Base-by-base conservation (phyloP, 441 rosid species). In the Euphorbia celastroides region DNA sequence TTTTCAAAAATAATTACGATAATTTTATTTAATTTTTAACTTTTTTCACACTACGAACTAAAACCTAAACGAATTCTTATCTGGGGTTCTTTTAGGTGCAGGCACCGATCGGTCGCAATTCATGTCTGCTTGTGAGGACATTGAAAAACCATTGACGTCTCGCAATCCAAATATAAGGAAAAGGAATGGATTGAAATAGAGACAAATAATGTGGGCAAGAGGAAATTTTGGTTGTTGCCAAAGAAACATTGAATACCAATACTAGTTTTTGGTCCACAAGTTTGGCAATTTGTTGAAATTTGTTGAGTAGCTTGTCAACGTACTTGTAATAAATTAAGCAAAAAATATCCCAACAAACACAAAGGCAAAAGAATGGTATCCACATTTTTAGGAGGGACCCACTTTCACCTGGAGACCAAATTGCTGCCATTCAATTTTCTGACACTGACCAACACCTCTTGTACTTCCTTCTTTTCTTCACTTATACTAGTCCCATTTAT, bases 381-480 rank as follows among this genome's bases (percentile, higher is more conserved):
- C 71, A 65, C 62, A 51, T 34, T 62, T 34, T 26, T n/a, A n/a
- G n/a, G n/a, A n/a, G n/a, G n/a, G n/a, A 46, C 65, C 72, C 63
- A 34, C 42, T 20, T 62, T 7, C 70, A 70, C 69, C 25, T 50
- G 50, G 17, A 20, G 17, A 31, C 61, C 23, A 5, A 38, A 62
- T 50, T 46, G 10, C n/a, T 32, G 28, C 38, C 72, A 51, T 26
- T 42, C 14, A 63, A 62, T 27, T 41, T 36, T 62, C 56, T 23
- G 58, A 56, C 68, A 56, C 32, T 56, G 73, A 55, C 63, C 59
- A 41, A 6, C 34, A 52, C n/a, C n/a, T n/a, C n/a, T n/a, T n/a
- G n/a, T n/a, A n/a, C n/a, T n/a, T n/a, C n/a, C n/a, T n/a, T n/a
- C n/a, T n/a, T n/a, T n/a, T n/a, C n/a, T n/a, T n/a, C n/a, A n/a